phyloP scores from a whole-genome alignment of 2,329 filamentous ascomycete species.

The Cladophialophora immunda region DNA sequence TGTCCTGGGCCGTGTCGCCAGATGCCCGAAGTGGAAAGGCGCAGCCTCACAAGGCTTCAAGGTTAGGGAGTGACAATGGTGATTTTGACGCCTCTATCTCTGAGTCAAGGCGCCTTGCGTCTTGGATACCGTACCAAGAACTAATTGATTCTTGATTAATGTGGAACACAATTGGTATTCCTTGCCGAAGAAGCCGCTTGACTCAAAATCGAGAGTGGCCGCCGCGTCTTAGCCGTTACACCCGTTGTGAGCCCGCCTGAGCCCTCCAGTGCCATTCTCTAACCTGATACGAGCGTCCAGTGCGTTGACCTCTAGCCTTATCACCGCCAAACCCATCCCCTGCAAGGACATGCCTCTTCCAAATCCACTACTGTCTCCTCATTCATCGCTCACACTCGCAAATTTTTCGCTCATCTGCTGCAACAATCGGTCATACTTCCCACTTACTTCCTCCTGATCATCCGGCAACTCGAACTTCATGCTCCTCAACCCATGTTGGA shows the following conservation, averaged over 20 bases:
- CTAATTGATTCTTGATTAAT: background rate
- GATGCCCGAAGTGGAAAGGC: background rate
- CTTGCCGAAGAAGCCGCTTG: background rate
- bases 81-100: background rate
- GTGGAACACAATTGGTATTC: background rate
- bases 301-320: background rate
- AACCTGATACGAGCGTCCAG: background rate
- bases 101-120: no score
- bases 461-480: slow-evolving; percentile 97
- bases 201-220: background rate
- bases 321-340: background rate
- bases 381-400: slow-evolving; percentile 94
- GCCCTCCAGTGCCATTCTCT: background rate
- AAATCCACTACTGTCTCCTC: slow-evolving; percentile 46
- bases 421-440: slow-evolving; percentile 94
- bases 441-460: slow-evolving; percentile 80
- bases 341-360: background rate
- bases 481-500: slow-evolving; percentile 83
- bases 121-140: no score
- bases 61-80: background rate
- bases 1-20: background rate
- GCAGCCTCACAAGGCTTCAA: background rate
- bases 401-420: slow-evolving; percentile 97
- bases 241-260: background rate
- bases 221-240: background rate